Conservation (phyloP, 208 protist genomes). For the Herpetomonas muscarum region DNA sequence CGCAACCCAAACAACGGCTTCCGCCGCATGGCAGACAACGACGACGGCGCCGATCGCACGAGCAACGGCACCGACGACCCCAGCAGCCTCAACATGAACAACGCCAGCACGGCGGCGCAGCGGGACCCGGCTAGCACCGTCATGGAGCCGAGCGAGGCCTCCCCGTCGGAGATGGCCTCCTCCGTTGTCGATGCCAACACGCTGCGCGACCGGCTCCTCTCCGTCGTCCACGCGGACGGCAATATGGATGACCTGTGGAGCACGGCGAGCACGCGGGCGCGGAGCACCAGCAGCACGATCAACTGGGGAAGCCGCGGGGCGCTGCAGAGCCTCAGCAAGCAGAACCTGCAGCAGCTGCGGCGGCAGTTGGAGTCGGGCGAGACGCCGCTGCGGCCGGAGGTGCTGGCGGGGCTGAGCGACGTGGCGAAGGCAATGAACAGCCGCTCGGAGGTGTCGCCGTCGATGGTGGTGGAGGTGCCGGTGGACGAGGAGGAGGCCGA, state of each 20-base stretch:
- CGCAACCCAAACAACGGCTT: not conserved
- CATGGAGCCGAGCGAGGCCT: slow-evolving; percentile 40
- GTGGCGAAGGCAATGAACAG: slow-evolving; percentile 28
- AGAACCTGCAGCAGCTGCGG: slow-evolving; percentile 47
- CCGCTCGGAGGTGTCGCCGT: slow-evolving; percentile 15
- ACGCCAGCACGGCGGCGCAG: slow-evolving; percentile 6
- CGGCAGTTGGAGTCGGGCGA: slow-evolving; percentile 52
- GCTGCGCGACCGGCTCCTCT: slow-evolving; percentile 8
- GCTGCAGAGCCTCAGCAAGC: slow-evolving; percentile 34
- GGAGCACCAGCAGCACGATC: slow-evolving; percentile 9
- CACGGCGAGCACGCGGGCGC: slow-evolving; percentile 31
- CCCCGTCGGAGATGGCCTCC: slow-evolving; percentile 18
- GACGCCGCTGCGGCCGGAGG: slow-evolving; percentile 47
- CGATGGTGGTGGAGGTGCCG: slow-evolving; percentile 37
- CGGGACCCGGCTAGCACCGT: slow-evolving; percentile 17
- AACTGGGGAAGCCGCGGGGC: not conserved
- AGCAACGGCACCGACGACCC: not conserved
- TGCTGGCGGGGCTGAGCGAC: slow-evolving; percentile 35
- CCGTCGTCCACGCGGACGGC: slow-evolving; percentile 13
- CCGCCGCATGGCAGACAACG: not conserved
- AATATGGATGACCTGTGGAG: slow-evolving; percentile 59
- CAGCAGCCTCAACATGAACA: slow-evolving; percentile 4
- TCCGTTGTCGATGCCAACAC: slow-evolving; percentile 19
- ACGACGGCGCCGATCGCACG: not conserved
- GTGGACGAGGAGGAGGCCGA: slow-evolving; percentile 18